Evolutionary conservation across 1,284 basidiomycete genomes (phyloP), one percentile per base, ranked within the genome.

Genomic region (Fomitiporia mediterranea): DNA sequence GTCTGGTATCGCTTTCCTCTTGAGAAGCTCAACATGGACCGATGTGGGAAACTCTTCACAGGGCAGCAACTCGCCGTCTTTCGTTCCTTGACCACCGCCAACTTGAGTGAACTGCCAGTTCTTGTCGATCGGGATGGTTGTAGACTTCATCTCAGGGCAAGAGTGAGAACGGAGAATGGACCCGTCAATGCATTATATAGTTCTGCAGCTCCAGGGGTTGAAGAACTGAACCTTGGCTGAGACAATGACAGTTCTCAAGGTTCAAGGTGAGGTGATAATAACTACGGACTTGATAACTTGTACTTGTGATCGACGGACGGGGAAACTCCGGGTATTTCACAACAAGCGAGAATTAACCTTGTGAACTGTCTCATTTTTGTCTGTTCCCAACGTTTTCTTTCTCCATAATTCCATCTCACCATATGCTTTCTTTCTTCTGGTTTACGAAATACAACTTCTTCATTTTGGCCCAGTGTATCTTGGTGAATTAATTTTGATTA

Each of bases 21-120:
- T 82, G 65, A 90, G 69, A 27, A 96, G 78, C 67, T 95, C 92
- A 54, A 89, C 89, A 62, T 95, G 93, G 7, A 94, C 86, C 2
- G 83, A 84, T 0, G 90, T 94, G 9, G 92, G 91, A 62, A 94
- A 83, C 57, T 76, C 68, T 37, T 82, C 78, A 38, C 77, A 77
- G 7, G 71, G 60, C 40, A 86, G 62, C 87, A 86, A 90, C 74
- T 89, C 85, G 40, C 72, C 80, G n/a, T 80, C 70, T 60, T 77
- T 71, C 9, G 81, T 81, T 8, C 76, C 80, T 58, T 78, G 69
- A 30, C 78, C 80, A n/a, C 83, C 84, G 17, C 79, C 80, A 38
- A 84, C 68, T 66, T 86, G 85, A 5, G 80, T 82, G 63, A 90
- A 89, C 37, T 67, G 69, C 88, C 89, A 91, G 43, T 79, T 77